phyloP scores from a whole-genome alignment of 2,329 filamentous ascomycete species.

The Lachnellula suecica region DNA sequence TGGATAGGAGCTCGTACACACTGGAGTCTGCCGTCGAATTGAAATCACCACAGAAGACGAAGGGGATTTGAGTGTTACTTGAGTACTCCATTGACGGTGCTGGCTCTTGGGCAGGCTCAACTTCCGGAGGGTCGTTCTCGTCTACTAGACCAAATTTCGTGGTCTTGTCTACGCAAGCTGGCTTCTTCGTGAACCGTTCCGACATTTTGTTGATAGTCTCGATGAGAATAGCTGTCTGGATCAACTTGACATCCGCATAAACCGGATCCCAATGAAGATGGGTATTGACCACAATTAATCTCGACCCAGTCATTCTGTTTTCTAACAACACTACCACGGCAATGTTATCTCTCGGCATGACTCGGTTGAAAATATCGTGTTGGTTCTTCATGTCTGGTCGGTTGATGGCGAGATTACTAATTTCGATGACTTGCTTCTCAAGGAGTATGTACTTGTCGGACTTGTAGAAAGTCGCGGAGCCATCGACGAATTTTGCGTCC shows the following conservation, averaged over 20 bases:
- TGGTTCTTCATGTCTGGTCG: constrained; percentile 96
- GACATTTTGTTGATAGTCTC: constrained; percentile 85
- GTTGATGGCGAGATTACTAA: constrained; percentile 88
- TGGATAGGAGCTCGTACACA: constrained; percentile 85
- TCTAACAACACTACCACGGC: constrained; percentile 90
- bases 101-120: constrained; percentile 61
- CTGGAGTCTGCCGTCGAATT: constrained; percentile 87
- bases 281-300: constrained; percentile 89
- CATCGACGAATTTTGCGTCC: constrained; percentile 87
- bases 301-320: constrained; percentile 84
- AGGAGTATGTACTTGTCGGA: constrained; percentile 89
- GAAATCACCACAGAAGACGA: constrained; percentile 93
- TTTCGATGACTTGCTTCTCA: constrained; percentile 93
- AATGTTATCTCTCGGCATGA: constrained; percentile 98
- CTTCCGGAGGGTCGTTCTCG: constrained; percentile 44
- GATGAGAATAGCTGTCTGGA: constrained; percentile 94
- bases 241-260: constrained; percentile 90
- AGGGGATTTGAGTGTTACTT: constrained; percentile 81
- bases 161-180: constrained; percentile 76
- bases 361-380: constrained; percentile 95
- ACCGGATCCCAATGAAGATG: constrained; percentile 94
- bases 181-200: constrained; percentile 79
- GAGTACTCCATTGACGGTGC: constrained; percentile 85
- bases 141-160: constrained; percentile 35
- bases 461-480: constrained; percentile 96